Conservation (phyloP, 345 rosid species). For the Mangifera indica region DNA sequence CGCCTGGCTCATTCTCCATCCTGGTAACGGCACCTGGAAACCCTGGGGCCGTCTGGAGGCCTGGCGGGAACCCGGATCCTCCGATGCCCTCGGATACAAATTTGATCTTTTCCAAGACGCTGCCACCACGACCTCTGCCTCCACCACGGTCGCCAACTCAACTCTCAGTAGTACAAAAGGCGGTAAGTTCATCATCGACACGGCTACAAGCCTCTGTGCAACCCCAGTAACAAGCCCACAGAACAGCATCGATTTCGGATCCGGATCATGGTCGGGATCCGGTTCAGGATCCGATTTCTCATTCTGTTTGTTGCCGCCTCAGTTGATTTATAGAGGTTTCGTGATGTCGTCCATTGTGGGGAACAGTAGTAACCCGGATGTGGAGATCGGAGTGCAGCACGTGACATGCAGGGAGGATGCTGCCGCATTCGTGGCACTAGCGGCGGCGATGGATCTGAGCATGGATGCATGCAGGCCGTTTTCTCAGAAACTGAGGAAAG, state of each 20-base stretch:
- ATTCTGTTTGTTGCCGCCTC: slow-evolving; percentile 26
- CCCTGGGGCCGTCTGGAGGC: slow-evolving; percentile 97
- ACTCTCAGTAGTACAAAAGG: slow-evolving; percentile 58
- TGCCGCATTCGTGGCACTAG: slow-evolving; percentile 85
- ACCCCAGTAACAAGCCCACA: slow-evolving; percentile 75
- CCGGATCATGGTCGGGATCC: slow-evolving; percentile 51
- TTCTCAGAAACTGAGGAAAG: slow-evolving; percentile 83
- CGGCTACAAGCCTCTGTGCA: slow-evolving; percentile 38
- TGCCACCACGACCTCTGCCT: slow-evolving; percentile 30
- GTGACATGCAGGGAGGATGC: slow-evolving; percentile 99
- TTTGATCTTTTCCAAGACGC: slow-evolving; percentile 79
- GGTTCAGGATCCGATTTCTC: slow-evolving; percentile 79
- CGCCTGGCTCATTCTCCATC: slow-evolving; percentile 92
- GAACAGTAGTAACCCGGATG: slow-evolving; percentile 56
- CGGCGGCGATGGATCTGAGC: slow-evolving; percentile 95
- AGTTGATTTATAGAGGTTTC: slow-evolving; percentile 49
- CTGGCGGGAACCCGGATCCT: slow-evolving; percentile 65
- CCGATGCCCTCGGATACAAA: slow-evolving; percentile 67
- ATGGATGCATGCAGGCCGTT: slow-evolving; percentile 85
- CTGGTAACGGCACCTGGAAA: slow-evolving; percentile 77
- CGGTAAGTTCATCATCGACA: slow-evolving; percentile 76
- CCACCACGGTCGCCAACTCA: slow-evolving; percentile 40
- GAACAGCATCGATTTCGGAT: slow-evolving; percentile 81
- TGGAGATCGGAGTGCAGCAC: slow-evolving; percentile 85
- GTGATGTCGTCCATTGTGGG: slow-evolving; percentile 86